Percentiles rank a stretch among this genome's conserved stretches.
phyloP scores from a whole-genome alignment of 306 rosid species.

The Vicia sativa region DNA sequence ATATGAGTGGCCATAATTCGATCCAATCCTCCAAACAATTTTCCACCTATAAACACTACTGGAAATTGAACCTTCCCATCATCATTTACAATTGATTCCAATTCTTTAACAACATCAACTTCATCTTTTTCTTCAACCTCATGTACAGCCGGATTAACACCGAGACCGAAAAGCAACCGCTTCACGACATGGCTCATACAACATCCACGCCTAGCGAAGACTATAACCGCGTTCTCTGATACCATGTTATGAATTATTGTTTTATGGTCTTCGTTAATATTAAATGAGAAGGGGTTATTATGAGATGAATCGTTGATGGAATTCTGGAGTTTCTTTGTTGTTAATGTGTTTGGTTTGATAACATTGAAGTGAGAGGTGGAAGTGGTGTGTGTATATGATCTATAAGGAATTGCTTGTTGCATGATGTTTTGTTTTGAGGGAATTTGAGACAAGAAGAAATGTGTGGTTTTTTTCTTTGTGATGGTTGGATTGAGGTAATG shows the following conservation, averaged over 20 bases:
- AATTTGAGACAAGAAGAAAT: not conserved
- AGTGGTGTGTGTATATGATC: conserved; percentile 47
- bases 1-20: conserved; percentile 71
- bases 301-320: not conserved
- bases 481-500: not conserved
- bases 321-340: not conserved
- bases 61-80: conserved; percentile 52
- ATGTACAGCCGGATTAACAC: conserved; percentile 57
- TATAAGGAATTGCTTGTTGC: conserved; percentile 61
- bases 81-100: conserved; percentile 31
- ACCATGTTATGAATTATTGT: conserved; percentile 39
- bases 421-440: not conserved
- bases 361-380: conserved; percentile 15
- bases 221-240: conserved; percentile 59
- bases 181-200: conserved; percentile 73
- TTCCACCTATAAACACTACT: conserved; percentile 59
- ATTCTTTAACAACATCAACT: conserved; percentile 37
- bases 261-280: not conserved
- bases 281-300: not conserved
- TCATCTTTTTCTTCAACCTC: conserved; percentile 65
- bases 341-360: not conserved
- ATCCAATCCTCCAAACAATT: conserved; percentile 66
- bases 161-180: conserved; percentile 60
- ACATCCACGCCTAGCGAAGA: conserved; percentile 55
- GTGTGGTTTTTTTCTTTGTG: not conserved